Percentiles rank a stretch among this genome's conserved stretches.
Conservation (phyloP, 768 basidiomycete genomes). For the Mycena haematopus region DNA sequence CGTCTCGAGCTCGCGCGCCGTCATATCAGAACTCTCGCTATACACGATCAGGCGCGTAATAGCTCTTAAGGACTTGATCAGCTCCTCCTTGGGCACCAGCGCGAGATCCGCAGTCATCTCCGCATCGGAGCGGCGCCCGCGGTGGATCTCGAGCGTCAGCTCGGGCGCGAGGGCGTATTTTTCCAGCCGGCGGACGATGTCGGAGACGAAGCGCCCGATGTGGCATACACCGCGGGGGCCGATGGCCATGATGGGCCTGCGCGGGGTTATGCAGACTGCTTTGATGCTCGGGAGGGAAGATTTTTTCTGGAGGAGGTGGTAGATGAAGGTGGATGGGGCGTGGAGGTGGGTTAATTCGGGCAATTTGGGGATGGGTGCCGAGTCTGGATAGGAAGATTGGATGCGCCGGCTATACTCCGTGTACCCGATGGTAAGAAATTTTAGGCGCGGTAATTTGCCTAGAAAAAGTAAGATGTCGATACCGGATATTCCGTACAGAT, state of each 20-base stretch:
- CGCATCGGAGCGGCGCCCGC: constrained; percentile 13
- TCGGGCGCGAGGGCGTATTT: constrained; percentile 19
- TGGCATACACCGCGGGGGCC: constrained; percentile 23
- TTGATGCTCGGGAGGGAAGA: constrained; percentile 12
- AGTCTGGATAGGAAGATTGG: constrained; percentile 26
- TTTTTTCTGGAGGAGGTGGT: constrained; percentile 23
- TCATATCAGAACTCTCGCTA: constrained; percentile 9
- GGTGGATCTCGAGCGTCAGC: constrained; percentile 22
- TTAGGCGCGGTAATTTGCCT: constrained; percentile 21
- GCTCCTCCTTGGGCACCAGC: constrained; percentile 2
- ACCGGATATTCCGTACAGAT: constrained; percentile 25
- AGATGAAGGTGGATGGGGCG: constrained; percentile 24
- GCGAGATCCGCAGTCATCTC: constrained; percentile 20
- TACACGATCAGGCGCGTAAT: constrained; percentile 27
- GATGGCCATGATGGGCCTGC: constrained; percentile 16
- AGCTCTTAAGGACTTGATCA: constrained; percentile 1
- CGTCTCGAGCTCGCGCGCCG: constrained; percentile 15
- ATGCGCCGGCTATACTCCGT: constrained; percentile 26
- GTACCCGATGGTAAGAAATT: constrained; percentile 22
- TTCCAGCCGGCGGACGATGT: constrained; percentile 21
- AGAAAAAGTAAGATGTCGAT: constrained; percentile 25
- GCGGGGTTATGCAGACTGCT: constrained; percentile 21
- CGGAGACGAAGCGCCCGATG: constrained; percentile 21
- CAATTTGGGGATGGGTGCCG: constrained; percentile 19
- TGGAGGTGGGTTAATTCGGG: constrained; percentile 18